phyloP scores from a whole-genome alignment of 1,139 yeast species.

The Candida albicans region DNA sequence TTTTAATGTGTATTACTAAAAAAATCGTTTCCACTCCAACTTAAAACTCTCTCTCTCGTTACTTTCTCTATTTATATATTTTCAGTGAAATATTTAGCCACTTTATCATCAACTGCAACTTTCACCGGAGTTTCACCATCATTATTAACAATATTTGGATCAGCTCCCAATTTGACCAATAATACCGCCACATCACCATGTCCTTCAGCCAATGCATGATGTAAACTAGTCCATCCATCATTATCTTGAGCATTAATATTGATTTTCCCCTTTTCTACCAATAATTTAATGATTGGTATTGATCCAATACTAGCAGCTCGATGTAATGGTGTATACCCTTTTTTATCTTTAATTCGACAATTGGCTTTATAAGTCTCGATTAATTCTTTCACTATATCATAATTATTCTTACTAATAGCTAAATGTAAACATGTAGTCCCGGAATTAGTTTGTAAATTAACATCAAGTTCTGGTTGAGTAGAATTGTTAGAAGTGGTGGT shows the following conservation, averaged over 20 bases:
- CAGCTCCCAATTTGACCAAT: conserved; percentile 70
- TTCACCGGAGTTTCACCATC: conserved; percentile 61
- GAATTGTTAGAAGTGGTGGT: no score
- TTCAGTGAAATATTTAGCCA: conserved; percentile 21
- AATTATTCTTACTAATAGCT: conserved; percentile 70
- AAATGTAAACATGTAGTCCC: conserved; percentile 79
- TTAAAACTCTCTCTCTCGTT: not conserved
- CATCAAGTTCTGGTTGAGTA: conserved; percentile 32
- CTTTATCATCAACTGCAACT: conserved; percentile 64
- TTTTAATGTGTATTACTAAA: no score
- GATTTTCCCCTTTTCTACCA: conserved; percentile 55
- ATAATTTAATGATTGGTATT: conserved; percentile 47
- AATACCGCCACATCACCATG: conserved; percentile 72
- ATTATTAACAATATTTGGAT: conserved; percentile 43
- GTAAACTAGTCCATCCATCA: conserved; percentile 83
- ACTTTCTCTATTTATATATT: conserved; percentile 1
- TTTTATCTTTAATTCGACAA: conserved; percentile 64
- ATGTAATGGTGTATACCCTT: conserved; percentile 68
- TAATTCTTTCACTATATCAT: conserved; percentile 51
- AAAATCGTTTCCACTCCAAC: not conserved
- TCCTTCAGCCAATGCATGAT: conserved; percentile 92
- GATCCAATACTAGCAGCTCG: conserved; percentile 85
- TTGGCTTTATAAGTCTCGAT: conserved; percentile 56
- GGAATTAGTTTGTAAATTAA: conserved; percentile 53
- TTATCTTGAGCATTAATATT: conserved; percentile 69